A percentile compares a stretch with the other conserved stretches of the same genome.
Conservation (phyloP, 176 grass and related monocot species). For the Avena eriantha region DNA sequence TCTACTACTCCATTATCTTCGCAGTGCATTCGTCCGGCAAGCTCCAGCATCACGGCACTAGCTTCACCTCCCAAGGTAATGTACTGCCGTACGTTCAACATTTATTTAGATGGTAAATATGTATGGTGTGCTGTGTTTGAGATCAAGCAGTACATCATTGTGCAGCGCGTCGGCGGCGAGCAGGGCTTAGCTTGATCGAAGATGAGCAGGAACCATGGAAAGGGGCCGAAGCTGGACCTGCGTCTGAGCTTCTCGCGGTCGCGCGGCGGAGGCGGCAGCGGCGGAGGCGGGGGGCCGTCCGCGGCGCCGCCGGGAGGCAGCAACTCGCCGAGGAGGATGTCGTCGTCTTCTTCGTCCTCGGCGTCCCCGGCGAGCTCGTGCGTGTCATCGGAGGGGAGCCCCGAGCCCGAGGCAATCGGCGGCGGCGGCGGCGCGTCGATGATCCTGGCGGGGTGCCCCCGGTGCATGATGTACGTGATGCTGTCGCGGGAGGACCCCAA, state of each 20-base stretch:
- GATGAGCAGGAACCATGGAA: slow-evolving; percentile 89
- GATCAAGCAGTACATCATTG: no score
- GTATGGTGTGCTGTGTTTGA: not conserved
- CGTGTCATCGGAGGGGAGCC: slow-evolving; percentile 91
- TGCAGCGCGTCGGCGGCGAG: not conserved
- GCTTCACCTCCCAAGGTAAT: slow-evolving; percentile 31
- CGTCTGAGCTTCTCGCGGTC: slow-evolving; percentile 60
- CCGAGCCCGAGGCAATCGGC: slow-evolving; percentile 59
- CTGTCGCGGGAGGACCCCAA: slow-evolving; percentile 87
- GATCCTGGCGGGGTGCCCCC: slow-evolving; percentile 87
- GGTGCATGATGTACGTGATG: slow-evolving; percentile 99
- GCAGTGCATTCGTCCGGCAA: not conserved
- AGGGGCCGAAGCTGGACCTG: slow-evolving; percentile 72
- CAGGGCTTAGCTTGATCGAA: not conserved
- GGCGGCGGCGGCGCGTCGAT: slow-evolving; percentile 50
- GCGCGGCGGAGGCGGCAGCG: slow-evolving; percentile 49
- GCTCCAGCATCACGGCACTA: not conserved
- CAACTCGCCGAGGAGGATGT: slow-evolving; percentile 53
- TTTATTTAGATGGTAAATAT: no score
- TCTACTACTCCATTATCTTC: not conserved
- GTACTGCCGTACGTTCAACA: not conserved
- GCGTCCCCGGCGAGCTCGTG: slow-evolving; percentile 87
- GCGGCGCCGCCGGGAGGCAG: slow-evolving; percentile 25
- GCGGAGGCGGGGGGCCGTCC: slow-evolving; percentile 43
- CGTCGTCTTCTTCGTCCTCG: slow-evolving; percentile 57